Conservation (phyloP, 1,139 yeast species). For the Debaryomyces psychrophilus region DNA sequence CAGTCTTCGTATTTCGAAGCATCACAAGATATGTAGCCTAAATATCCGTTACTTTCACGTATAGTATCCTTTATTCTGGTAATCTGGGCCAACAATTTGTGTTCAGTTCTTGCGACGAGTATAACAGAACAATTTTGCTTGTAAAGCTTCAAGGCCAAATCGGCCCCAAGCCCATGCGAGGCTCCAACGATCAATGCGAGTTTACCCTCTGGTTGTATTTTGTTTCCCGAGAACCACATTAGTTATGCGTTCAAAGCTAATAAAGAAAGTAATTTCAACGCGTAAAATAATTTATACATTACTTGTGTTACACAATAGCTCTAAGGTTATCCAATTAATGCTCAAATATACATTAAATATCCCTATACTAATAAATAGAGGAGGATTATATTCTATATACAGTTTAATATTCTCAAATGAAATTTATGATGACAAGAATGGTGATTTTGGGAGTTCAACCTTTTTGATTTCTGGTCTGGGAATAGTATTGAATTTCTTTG, state of each 20-base stretch:
- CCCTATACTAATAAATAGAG: neutral
- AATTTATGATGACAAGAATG: constrained; percentile 27
- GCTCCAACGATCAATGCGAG: constrained; percentile 88
- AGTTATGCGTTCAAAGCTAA: neutral
- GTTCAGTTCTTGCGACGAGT: constrained; percentile 73
- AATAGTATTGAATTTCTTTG: constrained; percentile 42
- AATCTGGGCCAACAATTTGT: constrained; percentile 55
- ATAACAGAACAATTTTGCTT: constrained; percentile 63
- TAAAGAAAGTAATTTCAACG: too few species aligned
- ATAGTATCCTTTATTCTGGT: constrained; percentile 36
- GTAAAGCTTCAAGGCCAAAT: constrained; percentile 66
- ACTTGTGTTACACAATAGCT: constrained; percentile 1
- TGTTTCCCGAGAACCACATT: constrained; percentile 32
- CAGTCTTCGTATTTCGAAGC: constrained; percentile 60
- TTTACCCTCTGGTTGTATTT: constrained; percentile 48
- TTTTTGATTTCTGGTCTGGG: constrained; percentile 29
- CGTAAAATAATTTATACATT: neutral
- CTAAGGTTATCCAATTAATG: neutral
- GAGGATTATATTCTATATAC: constrained; percentile 6
- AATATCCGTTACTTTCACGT: constrained; percentile 28
- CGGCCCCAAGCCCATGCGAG: constrained; percentile 91
- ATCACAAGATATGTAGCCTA: constrained; percentile 64
- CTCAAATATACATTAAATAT: constrained; percentile 1
- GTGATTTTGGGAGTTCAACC: constrained; percentile 39
- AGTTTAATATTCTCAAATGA: neutral